Evolutionary conservation across 2,329 filamentous ascomycete genomes (phyloP).

Genomic region (Aspergillus udagawae): DNA sequence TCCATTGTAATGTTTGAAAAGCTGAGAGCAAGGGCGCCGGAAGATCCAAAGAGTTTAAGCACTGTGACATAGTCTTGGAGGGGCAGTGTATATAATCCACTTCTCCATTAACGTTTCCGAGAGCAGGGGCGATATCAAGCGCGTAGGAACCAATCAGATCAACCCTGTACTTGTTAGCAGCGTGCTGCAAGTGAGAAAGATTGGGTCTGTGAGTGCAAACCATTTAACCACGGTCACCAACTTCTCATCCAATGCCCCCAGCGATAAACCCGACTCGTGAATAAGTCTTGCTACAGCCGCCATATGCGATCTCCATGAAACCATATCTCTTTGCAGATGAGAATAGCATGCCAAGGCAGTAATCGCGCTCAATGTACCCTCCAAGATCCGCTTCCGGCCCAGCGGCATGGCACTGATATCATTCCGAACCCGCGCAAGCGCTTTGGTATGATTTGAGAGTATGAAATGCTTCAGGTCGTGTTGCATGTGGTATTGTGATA

Average conservation of each 20-base stretch:
- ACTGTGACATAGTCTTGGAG: too few relatives aligned
- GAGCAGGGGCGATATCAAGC: neutral
- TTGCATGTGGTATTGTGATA: neutral
- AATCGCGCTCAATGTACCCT: neutral
- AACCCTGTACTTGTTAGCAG: neutral
- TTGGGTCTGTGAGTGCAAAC: neutral
- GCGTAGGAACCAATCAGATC: neutral
- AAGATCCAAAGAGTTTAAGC: neutral
- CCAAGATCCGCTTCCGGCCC: neutral
- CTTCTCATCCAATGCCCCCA: neutral
- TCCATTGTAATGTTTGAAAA: neutral
- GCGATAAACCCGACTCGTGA: neutral
- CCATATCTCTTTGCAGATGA: neutral
- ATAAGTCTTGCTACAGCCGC: neutral
- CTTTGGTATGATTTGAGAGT: neutral
- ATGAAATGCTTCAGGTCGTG: neutral
- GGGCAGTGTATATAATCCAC: neutral
- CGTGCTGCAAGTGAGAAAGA: neutral
- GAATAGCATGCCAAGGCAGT: neutral
- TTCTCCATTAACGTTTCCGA: fast-evolving
- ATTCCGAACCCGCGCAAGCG: neutral
- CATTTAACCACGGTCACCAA: neutral
- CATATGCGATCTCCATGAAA: neutral
- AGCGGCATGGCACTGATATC: neutral
- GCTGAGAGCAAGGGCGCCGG: neutral